A percentile compares a stretch with the other conserved stretches of the same genome.
phyloP scores from a whole-genome alignment of 2,329 filamentous ascomycete genomes.

The Zalaria obscura region DNA sequence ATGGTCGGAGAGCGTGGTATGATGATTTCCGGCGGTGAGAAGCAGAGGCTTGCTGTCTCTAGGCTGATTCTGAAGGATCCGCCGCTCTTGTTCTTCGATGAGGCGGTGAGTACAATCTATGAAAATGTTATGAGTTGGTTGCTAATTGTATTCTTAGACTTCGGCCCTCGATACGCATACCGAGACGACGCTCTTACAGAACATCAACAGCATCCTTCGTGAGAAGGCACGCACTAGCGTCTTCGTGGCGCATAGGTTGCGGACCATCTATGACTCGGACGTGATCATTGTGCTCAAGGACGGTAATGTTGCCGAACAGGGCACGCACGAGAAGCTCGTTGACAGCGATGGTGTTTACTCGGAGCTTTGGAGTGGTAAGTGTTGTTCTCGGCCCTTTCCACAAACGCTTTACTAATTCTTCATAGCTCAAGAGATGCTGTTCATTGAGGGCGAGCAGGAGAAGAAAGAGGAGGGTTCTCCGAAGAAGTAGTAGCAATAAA shows the following conservation, averaged over 20 bases:
- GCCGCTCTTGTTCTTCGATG: constrained; percentile 83
- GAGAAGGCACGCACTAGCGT: constrained; percentile 85
- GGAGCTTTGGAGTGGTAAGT: constrained; percentile 71
- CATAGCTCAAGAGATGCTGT: constrained; percentile 22
- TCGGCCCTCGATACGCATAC: constrained; percentile 88
- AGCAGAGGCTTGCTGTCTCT: constrained; percentile 77
- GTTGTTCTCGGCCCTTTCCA: neutral
- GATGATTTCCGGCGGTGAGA: constrained; percentile 93
- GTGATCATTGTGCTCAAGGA: constrained; percentile 81
- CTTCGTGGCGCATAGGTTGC: constrained; percentile 82
- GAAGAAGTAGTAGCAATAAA: no score
- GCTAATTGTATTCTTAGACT: constrained; percentile 34
- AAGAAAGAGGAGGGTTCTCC: neutral
- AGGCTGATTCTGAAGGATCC: constrained; percentile 79
- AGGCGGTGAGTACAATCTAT: constrained; percentile 44
- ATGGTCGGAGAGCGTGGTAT: constrained; percentile 87
- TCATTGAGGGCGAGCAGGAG: constrained; percentile 11
- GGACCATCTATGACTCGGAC: constrained; percentile 86
- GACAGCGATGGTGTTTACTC: constrained; percentile 69
- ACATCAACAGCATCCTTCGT: constrained; percentile 83
- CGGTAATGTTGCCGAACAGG: constrained; percentile 74
- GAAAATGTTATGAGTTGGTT: neutral
- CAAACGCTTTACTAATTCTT: neutral
- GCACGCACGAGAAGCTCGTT: constrained; percentile 74
- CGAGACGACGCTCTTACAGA: constrained; percentile 75